Evolutionary conservation across 441 rosid genomes (phyloP).

Genomic region (Omphalea diandra): DNA sequence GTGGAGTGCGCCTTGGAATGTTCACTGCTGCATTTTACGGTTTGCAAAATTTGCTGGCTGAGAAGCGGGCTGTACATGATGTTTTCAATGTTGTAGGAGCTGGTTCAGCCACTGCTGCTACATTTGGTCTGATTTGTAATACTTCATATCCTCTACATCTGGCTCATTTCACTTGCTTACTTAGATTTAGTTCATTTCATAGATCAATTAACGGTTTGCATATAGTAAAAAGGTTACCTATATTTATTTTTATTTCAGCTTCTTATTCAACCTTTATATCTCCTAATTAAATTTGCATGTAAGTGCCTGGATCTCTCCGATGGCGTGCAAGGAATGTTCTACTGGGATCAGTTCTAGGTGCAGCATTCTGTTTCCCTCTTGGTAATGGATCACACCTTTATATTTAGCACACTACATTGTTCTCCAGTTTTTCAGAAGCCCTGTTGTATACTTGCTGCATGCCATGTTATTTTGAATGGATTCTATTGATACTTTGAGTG

Average conservation of each 20-base stretch:
- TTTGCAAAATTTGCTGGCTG: slow-evolving; percentile 75
- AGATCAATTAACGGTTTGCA: background rate
- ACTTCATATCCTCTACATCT: slow-evolving; percentile 6
- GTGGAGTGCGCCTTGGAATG: slow-evolving; percentile 92
- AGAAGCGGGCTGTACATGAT: slow-evolving; percentile 77
- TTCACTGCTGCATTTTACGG: slow-evolving; percentile 84
- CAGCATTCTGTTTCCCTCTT: slow-evolving; percentile 81
- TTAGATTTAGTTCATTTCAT: background rate
- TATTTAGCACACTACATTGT: too few relatives aligned
- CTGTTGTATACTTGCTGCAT: background rate
- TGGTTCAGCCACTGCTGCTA: slow-evolving; percentile 94
- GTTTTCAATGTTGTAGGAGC: slow-evolving; percentile 83
- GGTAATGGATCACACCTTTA: slow-evolving; percentile 46
- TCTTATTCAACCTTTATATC: background rate
- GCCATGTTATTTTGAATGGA: background rate
- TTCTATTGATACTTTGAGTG: background rate
- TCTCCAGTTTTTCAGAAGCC: background rate
- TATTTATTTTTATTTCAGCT: background rate
- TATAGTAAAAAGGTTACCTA: background rate
- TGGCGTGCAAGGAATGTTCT: slow-evolving; percentile 91
- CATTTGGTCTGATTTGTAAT: slow-evolving; percentile 81
- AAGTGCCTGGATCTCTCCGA: slow-evolving; percentile 87
- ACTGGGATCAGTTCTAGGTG: slow-evolving; percentile 84
- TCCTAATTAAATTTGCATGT: slow-evolving; percentile 13
- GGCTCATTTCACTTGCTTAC: background rate